Evolutionary conservation across 2,329 filamentous ascomycete species (phyloP).

Genomic region (Penicillium sp.): DNA sequence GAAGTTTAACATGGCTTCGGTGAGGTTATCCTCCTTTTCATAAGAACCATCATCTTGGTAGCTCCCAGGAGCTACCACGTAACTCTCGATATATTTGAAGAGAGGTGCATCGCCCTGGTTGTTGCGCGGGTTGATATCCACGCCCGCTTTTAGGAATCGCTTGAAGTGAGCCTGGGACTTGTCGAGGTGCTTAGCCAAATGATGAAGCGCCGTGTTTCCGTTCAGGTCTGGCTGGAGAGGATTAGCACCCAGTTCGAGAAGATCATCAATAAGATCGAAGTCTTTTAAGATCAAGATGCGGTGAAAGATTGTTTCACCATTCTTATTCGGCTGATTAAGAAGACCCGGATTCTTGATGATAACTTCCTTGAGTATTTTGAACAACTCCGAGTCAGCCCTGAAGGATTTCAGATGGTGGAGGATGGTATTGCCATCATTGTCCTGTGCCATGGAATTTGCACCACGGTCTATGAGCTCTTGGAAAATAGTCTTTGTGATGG

Average conservation of each 20-base stretch:
- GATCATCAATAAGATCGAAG: not conserved
- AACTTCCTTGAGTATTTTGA: too few species aligned
- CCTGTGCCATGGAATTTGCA: too few species aligned
- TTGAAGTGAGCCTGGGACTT: not conserved
- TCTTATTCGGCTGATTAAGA: too few species aligned
- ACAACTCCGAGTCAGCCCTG: too few species aligned
- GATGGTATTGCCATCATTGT: too few species aligned
- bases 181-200: not conserved
- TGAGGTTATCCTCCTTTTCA: not conserved
- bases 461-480: too few species aligned
- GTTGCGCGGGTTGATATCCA: conserved; percentile 6
- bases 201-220: not conserved
- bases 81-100: not conserved
- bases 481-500: too few species aligned
- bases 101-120: conserved; percentile 4
- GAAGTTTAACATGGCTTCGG: not conserved
- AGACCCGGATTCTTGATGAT: too few species aligned
- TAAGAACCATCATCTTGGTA: not conserved
- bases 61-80: not conserved
- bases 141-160: not conserved
- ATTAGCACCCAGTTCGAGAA: not conserved
- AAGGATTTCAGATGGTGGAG: too few species aligned
- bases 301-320: too few species aligned
- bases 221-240: not conserved
- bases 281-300: too few species aligned